These are phyloP conservation scores for Moesziomyces sp. DNA, from an alignment of 1,284 basidiomycete genomes.

Conservation along the genomic window DNA sequence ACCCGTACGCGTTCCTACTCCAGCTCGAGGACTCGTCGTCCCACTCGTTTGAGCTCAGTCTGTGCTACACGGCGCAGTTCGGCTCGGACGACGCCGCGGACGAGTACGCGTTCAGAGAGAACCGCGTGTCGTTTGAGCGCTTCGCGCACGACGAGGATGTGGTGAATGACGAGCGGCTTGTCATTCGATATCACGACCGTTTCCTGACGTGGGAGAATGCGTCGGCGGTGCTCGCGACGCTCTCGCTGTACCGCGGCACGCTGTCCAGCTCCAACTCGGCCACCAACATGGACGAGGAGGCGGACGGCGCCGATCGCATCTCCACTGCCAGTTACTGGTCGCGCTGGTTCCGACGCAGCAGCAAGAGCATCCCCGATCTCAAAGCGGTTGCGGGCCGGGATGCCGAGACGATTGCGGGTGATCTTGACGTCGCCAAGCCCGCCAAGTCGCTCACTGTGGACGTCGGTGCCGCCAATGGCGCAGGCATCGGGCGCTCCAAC, in stretches of 20 bases:
- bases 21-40: conserved; percentile 66
- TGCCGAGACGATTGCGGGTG: neutral
- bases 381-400: conserved; percentile 23
- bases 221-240: conserved; percentile 70
- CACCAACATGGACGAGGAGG: conserved; percentile 42
- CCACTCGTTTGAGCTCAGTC: conserved; percentile 71
- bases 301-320: conserved; percentile 46
- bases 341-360: conserved; percentile 61
- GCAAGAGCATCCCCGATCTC: conserved; percentile 44
- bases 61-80: conserved; percentile 49
- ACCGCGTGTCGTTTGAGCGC: conserved; percentile 70
- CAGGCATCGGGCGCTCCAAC: conserved; percentile 34
- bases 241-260: conserved; percentile 63
- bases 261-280: conserved; percentile 20
- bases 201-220: conserved; percentile 72
- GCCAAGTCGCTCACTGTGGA: conserved; percentile 2
- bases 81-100: conserved; percentile 58
- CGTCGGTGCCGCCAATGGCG: neutral
- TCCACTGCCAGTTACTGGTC: conserved; percentile 52
- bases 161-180: conserved; percentile 71
- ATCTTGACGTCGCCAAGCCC: neutral
- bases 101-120: conserved; percentile 68
- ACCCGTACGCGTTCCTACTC: conserved; percentile 71
- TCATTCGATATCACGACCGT: conserved; percentile 70
- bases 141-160: conserved; percentile 70